Percentiles rank a stretch among this genome's conserved stretches.
Conservation (phyloP, 352 stramenopile species). For the Pythium volutum region DNA sequence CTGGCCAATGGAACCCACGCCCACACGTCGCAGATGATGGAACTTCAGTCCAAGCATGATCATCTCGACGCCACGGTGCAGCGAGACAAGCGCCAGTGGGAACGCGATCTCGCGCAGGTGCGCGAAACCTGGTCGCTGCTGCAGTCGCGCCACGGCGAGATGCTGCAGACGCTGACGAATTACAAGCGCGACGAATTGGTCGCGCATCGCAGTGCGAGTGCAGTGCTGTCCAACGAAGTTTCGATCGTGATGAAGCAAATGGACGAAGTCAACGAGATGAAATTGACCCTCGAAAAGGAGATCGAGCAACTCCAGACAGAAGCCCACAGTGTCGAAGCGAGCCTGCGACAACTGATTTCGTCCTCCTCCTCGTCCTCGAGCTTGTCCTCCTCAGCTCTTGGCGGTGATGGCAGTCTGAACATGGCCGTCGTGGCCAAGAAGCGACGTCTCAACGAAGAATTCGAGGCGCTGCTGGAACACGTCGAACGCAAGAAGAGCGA, state of each 20-base stretch:
- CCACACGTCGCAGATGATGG: constrained; percentile 23
- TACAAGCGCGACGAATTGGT: constrained; percentile 84
- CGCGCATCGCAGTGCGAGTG: constrained; percentile 61
- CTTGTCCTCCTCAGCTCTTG: constrained; percentile 6
- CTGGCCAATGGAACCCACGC: constrained; percentile 21
- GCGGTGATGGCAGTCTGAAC: constrained; percentile 35
- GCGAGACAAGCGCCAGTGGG: constrained; percentile 34
- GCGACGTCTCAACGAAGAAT: constrained; percentile 78
- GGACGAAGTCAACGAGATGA: constrained; percentile 69
- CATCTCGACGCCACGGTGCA: constrained; percentile 27
- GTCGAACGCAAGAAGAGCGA: constrained; percentile 71
- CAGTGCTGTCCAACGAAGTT: constrained; percentile 75
- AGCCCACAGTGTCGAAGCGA: constrained; percentile 50
- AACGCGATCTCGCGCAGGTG: constrained; percentile 28
- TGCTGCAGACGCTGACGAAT: constrained; percentile 70
- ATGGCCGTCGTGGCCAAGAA: constrained; percentile 75
- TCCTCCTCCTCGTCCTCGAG: constrained; percentile 21
- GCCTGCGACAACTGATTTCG: constrained; percentile 63
- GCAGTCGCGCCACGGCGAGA: constrained; percentile 44
- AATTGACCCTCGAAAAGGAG: constrained; percentile 48
- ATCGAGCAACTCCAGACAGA: constrained; percentile 56
- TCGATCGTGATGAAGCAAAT: constrained; percentile 70
- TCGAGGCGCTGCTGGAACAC: constrained; percentile 65
- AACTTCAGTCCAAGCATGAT: constrained; percentile 20
- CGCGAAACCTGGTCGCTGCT: constrained; percentile 34